A percentile compares a stretch with the other conserved stretches of the same genome.
phyloP scores from a whole-genome alignment of 2,329 filamentous ascomycete genomes.

The Monilinia fructicola region DNA sequence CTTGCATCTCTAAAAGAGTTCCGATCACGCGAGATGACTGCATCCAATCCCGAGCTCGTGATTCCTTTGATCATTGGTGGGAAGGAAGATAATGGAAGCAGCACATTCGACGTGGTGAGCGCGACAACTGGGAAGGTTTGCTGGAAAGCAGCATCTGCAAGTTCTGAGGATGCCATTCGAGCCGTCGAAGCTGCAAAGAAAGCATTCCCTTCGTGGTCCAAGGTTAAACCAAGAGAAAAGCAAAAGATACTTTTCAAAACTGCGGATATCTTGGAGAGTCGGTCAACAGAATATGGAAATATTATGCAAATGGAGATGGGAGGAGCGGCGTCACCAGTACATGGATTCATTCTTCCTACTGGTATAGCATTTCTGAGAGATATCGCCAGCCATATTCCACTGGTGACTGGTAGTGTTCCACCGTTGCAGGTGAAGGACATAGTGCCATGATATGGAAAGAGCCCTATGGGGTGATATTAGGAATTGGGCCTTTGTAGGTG shows the following conservation, averaged over 20 bases:
- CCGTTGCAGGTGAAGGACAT: background rate
- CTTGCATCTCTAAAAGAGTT: no score
- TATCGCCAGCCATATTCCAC: constrained; percentile 4
- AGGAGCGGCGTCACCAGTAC: background rate
- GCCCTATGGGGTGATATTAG: background rate
- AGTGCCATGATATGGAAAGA: constrained; percentile 8
- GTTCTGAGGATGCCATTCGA: constrained; percentile 5
- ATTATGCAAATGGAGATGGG: constrained; percentile 12
- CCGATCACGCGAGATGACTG: background rate
- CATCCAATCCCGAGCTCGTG: background rate
- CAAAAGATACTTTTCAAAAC: constrained; percentile 7
- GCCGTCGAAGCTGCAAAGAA: background rate
- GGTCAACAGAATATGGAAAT: background rate
- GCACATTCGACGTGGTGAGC: constrained; percentile 7
- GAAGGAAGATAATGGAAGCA: background rate
- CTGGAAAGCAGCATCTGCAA: constrained; percentile 11
- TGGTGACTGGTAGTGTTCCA: background rate
- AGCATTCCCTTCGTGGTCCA: constrained; percentile 9
- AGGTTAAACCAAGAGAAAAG: background rate
- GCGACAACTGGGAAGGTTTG: constrained; percentile 1
- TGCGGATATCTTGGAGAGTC: constrained; percentile 1
- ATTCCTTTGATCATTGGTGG: constrained; percentile 11
- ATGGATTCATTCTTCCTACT: background rate
- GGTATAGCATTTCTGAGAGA: background rate
- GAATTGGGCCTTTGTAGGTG: background rate